Percentiles rank a stretch among this genome's conserved stretches.
Evolutionary conservation across 257 asterid genomes (phyloP).

Genomic region (Cynanchum wilfordii): DNA sequence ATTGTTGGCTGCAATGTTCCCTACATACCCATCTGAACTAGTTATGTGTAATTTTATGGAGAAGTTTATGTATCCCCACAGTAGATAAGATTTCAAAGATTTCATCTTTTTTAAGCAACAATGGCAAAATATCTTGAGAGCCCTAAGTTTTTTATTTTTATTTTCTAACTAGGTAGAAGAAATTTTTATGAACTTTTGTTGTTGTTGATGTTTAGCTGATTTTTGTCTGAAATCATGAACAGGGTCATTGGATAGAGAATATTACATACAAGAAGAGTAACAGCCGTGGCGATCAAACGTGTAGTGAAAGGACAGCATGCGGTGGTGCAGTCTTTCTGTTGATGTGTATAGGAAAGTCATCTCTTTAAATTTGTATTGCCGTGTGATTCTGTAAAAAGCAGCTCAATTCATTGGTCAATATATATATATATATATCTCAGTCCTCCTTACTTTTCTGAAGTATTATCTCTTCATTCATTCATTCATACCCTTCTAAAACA

Average conservation of each 20-base stretch:
- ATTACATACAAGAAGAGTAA: slow-evolving; percentile 13
- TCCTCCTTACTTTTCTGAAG: neutral
- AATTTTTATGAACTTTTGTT: neutral
- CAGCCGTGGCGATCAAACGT: slow-evolving; percentile 31
- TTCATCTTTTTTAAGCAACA: neutral
- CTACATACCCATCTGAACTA: neutral
- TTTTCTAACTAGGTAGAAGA: neutral
- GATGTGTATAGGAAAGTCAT: slow-evolving; percentile 71
- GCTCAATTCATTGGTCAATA: slow-evolving; percentile 14
- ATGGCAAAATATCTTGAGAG: too few species aligned
- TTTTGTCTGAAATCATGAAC: slow-evolving; percentile 18
- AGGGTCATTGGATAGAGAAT: slow-evolving; percentile 23
- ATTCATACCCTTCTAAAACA: slow-evolving; percentile 1
- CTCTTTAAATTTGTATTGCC: slow-evolving; percentile 87
- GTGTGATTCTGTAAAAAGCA: slow-evolving; percentile 70
- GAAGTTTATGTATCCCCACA: neutral
- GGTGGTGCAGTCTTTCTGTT: slow-evolving; percentile 71
- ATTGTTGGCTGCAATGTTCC: neutral
- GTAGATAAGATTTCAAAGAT: neutral
- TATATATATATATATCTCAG: neutral
- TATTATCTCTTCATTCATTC: too few species aligned
- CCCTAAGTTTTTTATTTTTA: too few species aligned
- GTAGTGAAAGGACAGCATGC: slow-evolving; percentile 64
- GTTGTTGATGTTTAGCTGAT: slow-evolving; percentile 16
- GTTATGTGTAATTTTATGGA: neutral